Conservation (phyloP, 805 yeast genomes). For the Zygosaccharomyces kombuchaensis region DNA sequence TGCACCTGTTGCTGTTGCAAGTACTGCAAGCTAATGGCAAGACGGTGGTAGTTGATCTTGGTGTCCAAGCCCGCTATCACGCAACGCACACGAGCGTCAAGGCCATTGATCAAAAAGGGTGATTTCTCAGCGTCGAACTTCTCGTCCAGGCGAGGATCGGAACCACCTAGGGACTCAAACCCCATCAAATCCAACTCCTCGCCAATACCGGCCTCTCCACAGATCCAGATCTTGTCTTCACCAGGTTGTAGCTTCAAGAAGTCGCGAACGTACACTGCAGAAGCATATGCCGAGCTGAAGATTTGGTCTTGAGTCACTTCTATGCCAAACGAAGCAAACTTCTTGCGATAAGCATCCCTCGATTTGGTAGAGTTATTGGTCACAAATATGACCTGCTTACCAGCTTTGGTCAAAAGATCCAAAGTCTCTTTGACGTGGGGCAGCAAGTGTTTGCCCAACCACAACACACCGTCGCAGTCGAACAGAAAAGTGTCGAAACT, state of each 20-base stretch:
- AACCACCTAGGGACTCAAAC: slow-evolving; percentile 74
- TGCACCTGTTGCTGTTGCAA: slow-evolving; percentile 50
- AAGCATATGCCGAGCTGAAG: slow-evolving; percentile 88
- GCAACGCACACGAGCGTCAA: slow-evolving; percentile 75
- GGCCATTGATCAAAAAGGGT: slow-evolving; percentile 41
- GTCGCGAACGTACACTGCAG: slow-evolving; percentile 79
- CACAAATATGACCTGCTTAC: slow-evolving; percentile 79
- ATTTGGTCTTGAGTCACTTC: slow-evolving; percentile 56
- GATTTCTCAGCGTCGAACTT: slow-evolving; percentile 54
- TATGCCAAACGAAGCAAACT: slow-evolving; percentile 58
- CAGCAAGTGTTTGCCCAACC: slow-evolving; percentile 81
- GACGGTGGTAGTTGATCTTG: slow-evolving; percentile 71
- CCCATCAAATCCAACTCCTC: slow-evolving; percentile 75
- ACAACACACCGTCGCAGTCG: slow-evolving; percentile 96
- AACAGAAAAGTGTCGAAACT: slow-evolving; percentile 81
- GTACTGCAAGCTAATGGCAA: slow-evolving; percentile 79
- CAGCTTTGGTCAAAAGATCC: slow-evolving; percentile 44
- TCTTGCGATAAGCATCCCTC: slow-evolving; percentile 66
- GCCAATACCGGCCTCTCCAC: slow-evolving; percentile 85
- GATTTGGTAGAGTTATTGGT: slow-evolving; percentile 96
- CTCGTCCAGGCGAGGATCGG: slow-evolving; percentile 56
- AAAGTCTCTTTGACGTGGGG: slow-evolving; percentile 79
- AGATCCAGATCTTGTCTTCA: slow-evolving; percentile 73
- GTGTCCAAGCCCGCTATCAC: slow-evolving; percentile 87
- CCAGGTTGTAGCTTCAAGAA: slow-evolving; percentile 69